phyloP scores from a whole-genome alignment of 331 rosid species.

The Erythrophleum ivorense region DNA sequence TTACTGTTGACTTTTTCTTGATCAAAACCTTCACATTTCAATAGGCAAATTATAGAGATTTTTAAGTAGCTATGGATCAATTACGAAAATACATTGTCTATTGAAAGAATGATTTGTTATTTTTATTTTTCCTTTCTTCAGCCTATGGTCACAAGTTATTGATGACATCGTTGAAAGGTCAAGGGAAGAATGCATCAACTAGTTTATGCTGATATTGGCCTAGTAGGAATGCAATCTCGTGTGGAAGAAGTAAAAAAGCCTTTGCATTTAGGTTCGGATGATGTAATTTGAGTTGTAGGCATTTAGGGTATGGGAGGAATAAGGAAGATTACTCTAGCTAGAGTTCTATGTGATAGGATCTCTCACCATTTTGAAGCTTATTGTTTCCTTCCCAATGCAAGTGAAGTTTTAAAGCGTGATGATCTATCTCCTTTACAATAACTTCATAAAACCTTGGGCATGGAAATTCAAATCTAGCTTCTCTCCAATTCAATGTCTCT shows the following conservation, averaged over 20 bases:
- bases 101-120: background rate
- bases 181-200: too few species aligned
- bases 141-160: background rate
- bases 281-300: background rate
- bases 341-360: conserved; percentile 18
- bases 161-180: background rate
- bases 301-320: conserved; percentile 36
- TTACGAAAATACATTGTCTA: too few species aligned
- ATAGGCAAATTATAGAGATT: background rate
- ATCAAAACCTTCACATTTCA: background rate
- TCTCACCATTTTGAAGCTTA: conserved; percentile 24
- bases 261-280: background rate
- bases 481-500: too few species aligned
- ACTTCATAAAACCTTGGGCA: background rate
- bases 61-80: background rate
- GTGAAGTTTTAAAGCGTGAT: background rate
- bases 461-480: too few species aligned
- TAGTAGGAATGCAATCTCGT: conserved; percentile 32
- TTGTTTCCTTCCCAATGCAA: background rate
- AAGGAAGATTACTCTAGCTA: conserved; percentile 22
- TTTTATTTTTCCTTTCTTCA: background rate
- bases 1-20: background rate
- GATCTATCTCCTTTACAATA: background rate
- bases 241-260: background rate
- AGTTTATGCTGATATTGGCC: background rate